Evolutionary conservation across 2,329 filamentous ascomycete genomes (phyloP).

Genomic region (Penicillium sp.): DNA sequence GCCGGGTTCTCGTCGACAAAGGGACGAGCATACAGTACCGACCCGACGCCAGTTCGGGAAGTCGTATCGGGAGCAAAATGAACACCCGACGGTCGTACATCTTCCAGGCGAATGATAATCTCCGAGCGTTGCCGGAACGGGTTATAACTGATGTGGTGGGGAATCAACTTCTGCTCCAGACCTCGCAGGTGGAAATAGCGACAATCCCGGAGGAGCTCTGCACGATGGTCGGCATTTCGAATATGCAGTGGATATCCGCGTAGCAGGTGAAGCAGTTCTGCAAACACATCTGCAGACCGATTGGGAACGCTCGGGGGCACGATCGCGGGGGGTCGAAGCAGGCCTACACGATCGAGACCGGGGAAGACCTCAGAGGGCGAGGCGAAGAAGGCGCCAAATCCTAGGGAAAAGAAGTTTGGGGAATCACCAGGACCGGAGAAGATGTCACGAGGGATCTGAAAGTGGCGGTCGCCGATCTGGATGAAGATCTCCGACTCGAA

Average conservation of each 20-base stretch:
- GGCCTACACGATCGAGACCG: conserved; percentile 75
- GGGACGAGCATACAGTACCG: conserved; percentile 81
- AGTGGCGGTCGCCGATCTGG: conserved; percentile 83
- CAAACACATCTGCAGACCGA: conserved; percentile 81
- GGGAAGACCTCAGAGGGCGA: conserved; percentile 82
- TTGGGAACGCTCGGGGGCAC: conserved; percentile 80
- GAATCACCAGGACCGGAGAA: conserved; percentile 85
- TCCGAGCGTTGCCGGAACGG: conserved; percentile 70
- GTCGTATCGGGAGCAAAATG: conserved; percentile 62
- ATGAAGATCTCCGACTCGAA: conserved; percentile 93
- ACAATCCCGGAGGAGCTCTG: conserved; percentile 80
- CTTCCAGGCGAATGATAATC: conserved; percentile 79
- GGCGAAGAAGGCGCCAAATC: conserved; percentile 86
- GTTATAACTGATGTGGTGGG: conserved; percentile 78
- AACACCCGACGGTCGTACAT: conserved; percentile 87
- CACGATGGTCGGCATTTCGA: conserved; percentile 75
- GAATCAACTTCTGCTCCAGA: conserved; percentile 83
- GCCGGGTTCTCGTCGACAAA: conserved; percentile 77
- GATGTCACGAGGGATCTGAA: conserved; percentile 86
- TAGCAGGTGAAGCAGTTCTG: conserved; percentile 79
- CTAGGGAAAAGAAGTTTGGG: conserved; percentile 95
- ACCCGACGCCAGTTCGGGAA: conserved; percentile 50
- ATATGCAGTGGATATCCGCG: conserved; percentile 84
- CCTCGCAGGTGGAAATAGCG: conserved; percentile 93
- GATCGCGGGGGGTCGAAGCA: conserved; percentile 87